Conservation (phyloP, 1,139 yeast genomes). For the Yamadazyma diospyri region DNA sequence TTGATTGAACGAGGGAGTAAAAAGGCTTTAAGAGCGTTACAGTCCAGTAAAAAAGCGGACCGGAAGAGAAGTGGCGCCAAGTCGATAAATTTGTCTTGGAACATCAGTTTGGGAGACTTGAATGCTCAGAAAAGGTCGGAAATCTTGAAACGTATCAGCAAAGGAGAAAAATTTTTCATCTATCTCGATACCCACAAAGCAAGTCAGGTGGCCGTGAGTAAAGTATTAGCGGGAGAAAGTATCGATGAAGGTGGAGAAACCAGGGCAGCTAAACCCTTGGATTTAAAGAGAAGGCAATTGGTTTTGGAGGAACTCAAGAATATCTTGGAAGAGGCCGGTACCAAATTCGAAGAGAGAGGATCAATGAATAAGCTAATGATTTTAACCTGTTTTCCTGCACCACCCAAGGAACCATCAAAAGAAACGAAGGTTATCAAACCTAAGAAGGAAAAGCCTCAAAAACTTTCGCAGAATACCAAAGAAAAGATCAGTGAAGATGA, state of each 20-base stretch:
- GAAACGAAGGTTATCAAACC: conserved; percentile 17
- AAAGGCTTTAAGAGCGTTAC: conserved; percentile 27
- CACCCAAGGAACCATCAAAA: conserved; percentile 12
- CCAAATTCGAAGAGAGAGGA: conserved; percentile 32
- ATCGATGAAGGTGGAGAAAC: conserved; percentile 3
- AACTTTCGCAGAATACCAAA: conserved; percentile 8
- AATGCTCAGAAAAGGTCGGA: conserved; percentile 36
- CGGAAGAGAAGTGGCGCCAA: conserved; percentile 38
- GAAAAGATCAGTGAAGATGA: conserved; percentile 27
- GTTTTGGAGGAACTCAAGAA: conserved; percentile 22
- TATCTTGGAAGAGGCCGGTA: conserved; percentile 28
- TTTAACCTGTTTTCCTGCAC: conserved; percentile 19
- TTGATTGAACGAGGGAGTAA: conserved; percentile 34
- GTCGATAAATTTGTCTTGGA: conserved; percentile 34
- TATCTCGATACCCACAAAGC: conserved; percentile 24
- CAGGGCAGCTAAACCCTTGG: conserved; percentile 17
- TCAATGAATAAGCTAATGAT: conserved; percentile 20
- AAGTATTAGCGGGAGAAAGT: conserved; percentile 12
- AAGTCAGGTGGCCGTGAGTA: conserved; percentile 4
- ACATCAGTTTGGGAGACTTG: conserved; percentile 38
- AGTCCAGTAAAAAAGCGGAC: conserved; percentile 29
- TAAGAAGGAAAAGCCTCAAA: conserved; percentile 13
- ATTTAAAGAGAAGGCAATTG: conserved; percentile 29
- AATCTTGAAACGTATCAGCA: conserved; percentile 27
- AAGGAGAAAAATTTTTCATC: conserved; percentile 33